Evolutionary conservation across 306 rosid genomes (phyloP).

Genomic region (Sindora glabra): DNA sequence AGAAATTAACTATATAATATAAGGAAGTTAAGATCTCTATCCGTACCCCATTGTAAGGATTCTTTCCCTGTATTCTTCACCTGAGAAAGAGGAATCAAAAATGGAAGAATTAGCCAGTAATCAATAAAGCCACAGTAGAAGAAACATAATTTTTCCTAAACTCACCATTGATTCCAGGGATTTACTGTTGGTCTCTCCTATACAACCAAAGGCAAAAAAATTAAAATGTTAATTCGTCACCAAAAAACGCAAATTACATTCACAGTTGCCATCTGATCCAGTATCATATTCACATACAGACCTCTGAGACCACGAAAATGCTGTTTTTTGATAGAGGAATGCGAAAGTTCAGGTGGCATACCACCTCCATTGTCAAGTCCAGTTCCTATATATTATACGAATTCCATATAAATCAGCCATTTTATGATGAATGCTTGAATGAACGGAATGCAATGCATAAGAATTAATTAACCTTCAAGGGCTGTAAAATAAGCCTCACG

Average conservation of each 20-base stretch:
- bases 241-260: no score
- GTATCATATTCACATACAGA: no score
- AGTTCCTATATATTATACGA: constrained; percentile 11
- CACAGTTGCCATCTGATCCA: no score
- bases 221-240: no score
- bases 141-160: not conserved
- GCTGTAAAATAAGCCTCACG: constrained; percentile 78
- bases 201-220: constrained; percentile 1
- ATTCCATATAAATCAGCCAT: not conserved
- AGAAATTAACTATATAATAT: no score
- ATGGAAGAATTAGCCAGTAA: not conserved
- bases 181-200: constrained; percentile 67
- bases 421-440: no score
- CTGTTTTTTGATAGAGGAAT: constrained; percentile 32
- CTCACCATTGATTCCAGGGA: constrained; percentile 87
- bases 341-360: constrained; percentile 33
- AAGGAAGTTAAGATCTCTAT: not conserved
- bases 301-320: constrained; percentile 60
- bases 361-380: constrained; percentile 39
- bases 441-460: not conserved
- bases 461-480: constrained; percentile 37
- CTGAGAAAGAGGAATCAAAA: constrained; percentile 21
- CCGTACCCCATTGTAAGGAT: constrained; percentile 79
- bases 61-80: constrained; percentile 80
- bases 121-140: no score